phyloP scores from a whole-genome alignment of 2,329 filamentous ascomycete species.

The Trichoderma simmonsii region DNA sequence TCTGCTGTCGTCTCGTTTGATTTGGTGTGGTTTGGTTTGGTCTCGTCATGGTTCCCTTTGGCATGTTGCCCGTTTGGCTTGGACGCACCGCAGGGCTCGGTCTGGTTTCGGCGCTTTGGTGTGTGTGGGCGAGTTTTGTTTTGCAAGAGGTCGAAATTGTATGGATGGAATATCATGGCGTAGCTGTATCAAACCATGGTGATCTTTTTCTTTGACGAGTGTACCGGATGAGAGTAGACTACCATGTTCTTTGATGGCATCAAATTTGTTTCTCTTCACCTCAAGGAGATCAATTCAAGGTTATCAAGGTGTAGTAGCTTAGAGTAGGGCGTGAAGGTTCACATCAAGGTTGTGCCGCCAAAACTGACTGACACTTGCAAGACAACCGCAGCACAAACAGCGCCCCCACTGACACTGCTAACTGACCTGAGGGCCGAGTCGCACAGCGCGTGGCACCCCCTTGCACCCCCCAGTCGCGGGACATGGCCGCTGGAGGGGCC shows the following conservation, averaged over 20 bases:
- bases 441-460: conserved; percentile 15
- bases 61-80: not conserved
- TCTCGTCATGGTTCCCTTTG: not conserved
- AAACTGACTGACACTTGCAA: too few species aligned
- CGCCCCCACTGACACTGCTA: not conserved
- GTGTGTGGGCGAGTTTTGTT: not conserved
- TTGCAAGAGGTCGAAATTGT: not conserved
- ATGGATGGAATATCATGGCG: not conserved
- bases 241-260: too few species aligned
- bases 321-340: not conserved
- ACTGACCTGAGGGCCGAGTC: conserved; percentile 7
- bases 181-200: not conserved
- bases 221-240: not conserved
- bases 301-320: not conserved
- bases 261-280: too few species aligned
- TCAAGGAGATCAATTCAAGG: too few species aligned
- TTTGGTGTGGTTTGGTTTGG: not conserved
- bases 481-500: conserved; percentile 11
- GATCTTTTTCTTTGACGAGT: not conserved
- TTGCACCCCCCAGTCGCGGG: conserved; percentile 10
- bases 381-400: not conserved
- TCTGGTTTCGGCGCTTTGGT: not conserved
- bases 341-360: not conserved
- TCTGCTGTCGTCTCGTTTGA: not conserved
- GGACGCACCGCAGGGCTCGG: not conserved